These are phyloP conservation scores for Trichosporon asahii DNA, from an alignment of 1,284 basidiomycete species.

Conservation along the genomic window DNA sequence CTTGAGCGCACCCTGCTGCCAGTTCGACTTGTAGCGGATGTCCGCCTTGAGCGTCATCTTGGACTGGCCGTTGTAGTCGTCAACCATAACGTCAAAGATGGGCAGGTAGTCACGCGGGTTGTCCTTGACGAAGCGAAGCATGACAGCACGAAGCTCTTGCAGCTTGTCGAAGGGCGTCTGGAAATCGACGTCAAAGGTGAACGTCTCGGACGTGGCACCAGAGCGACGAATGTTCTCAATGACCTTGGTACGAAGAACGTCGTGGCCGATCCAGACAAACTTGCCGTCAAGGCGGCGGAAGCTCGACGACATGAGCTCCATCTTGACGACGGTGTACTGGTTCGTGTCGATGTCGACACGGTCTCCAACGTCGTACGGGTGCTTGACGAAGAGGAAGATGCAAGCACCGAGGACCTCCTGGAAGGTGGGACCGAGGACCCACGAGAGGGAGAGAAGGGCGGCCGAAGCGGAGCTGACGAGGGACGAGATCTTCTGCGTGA, in stretches of 20 bases:
- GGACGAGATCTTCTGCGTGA: conserved; percentile 68
- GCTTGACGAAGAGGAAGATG: conserved; percentile 78
- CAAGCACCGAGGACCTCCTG: conserved; percentile 55
- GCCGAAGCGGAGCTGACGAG: conserved; percentile 77
- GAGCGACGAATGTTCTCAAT: conserved; percentile 55
- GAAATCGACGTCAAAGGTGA: conserved; percentile 77
- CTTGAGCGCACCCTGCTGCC: conserved; percentile 72
- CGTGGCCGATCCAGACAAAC: conserved; percentile 62
- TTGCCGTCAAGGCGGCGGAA: conserved; percentile 55
- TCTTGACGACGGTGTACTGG: conserved; percentile 78
- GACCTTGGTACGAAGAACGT: conserved; percentile 64
- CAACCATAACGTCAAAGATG: conserved; percentile 60
- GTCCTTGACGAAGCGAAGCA: conserved; percentile 72
- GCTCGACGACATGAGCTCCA: conserved; percentile 70
- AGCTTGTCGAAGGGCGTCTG: conserved; percentile 77
- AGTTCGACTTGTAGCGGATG: conserved; percentile 83
- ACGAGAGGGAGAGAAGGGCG: conserved; percentile 76
- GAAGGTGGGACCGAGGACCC: conserved; percentile 73
- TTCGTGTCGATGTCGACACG: conserved; percentile 58
- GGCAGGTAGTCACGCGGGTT: conserved; percentile 71
- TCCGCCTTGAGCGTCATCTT: conserved; percentile 75
- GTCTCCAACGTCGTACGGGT: conserved; percentile 88
- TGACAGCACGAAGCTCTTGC: conserved; percentile 69
- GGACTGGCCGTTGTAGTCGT: conserved; percentile 76
- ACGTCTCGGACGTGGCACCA: conserved; percentile 55